Conservation (phyloP, 352 stramenopile species). For the Plasmopara viticola region DNA sequence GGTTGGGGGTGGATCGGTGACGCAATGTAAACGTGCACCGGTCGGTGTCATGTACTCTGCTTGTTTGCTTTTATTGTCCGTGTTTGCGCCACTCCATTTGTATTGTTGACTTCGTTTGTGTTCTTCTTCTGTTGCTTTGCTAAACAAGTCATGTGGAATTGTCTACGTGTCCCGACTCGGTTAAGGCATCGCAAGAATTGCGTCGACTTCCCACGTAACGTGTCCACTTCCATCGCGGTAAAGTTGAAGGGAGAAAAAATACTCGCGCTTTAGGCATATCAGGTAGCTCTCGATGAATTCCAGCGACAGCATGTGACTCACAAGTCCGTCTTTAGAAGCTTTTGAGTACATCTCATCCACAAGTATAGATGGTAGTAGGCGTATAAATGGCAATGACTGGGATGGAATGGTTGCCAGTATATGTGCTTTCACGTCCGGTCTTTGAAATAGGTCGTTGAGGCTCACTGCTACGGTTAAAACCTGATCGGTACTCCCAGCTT, state of each 20-base stretch:
- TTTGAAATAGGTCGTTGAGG: conserved; percentile 25
- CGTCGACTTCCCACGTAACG: conserved; percentile 29
- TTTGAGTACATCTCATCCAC: conserved; percentile 20
- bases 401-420: conserved; percentile 12
- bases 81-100: too few species aligned
- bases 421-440: conserved; percentile 8
- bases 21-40: conserved; percentile 30
- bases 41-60: conserved; percentile 15
- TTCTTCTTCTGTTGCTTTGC: too few species aligned
- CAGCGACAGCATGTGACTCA: conserved; percentile 12
- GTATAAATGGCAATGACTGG: conserved; percentile 22
- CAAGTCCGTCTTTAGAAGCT: neutral
- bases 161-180: conserved; percentile 1
- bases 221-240: conserved; percentile 15
- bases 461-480: conserved; percentile 17
- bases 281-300: conserved; percentile 21
- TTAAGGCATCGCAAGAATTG: conserved; percentile 20
- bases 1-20: conserved; percentile 16
- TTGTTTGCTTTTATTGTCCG: too few species aligned
- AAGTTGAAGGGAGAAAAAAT: conserved; percentile 34
- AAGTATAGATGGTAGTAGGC: conserved; percentile 21
- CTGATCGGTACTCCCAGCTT: conserved; percentile 13
- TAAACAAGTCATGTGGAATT: neutral
- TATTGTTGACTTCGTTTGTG: too few species aligned
- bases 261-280: conserved; percentile 4